Evolutionary conservation across 2,329 filamentous ascomycete genomes (phyloP), one percentile per base, ranked within the genome.

Genomic region (Colletotrichum sidae): DNA sequence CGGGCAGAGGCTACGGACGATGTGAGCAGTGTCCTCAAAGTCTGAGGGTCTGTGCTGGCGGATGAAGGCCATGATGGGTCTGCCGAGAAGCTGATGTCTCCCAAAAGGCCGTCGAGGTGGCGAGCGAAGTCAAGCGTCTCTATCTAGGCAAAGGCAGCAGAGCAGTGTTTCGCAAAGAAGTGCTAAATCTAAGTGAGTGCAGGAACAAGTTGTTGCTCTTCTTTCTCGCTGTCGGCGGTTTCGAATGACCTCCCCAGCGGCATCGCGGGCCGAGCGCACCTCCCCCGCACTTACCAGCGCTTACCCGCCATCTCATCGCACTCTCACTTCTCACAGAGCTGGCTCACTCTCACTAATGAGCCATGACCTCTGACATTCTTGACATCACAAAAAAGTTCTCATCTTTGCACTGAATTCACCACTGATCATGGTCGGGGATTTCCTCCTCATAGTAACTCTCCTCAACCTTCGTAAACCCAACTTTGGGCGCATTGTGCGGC

Each of bases 1-100:
- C 34, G 37, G 50, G 49, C 9, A 63, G 4, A n/a, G 8, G 49
- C 4, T 1, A 71, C 76, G 73, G 69, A 81, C 81, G 64, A 83
- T 83, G 49, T 78, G 72, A 6, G 77, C 78, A 54, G 75, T 78
- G 52, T 72, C 76, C 8, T 80, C 79, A 69, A 78, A 79, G 69
- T 82, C 80, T 7, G 72, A 70, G 6, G 74, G 63, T 61, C 74
- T 67, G 60, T 80, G 82, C 3, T 72, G 76, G 56, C 82, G 76
- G 55, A 84, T 82, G 69, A 81, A 83, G 3, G 81, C 80, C 81
- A 83, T 83, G 49, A 44, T 39, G 2, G 8, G 11, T n/a, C 34
- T 3, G 1, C 4, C 17, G 46, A 12, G 4, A n/a, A 25, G 39
- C 39, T 42, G 39, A 1, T 42, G 7, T 42, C 39, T n/a, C 13